These are phyloP conservation scores for Achaetomium macrosporum DNA, from an alignment of 2,329 filamentous ascomycete species.

Conservation along the genomic window DNA sequence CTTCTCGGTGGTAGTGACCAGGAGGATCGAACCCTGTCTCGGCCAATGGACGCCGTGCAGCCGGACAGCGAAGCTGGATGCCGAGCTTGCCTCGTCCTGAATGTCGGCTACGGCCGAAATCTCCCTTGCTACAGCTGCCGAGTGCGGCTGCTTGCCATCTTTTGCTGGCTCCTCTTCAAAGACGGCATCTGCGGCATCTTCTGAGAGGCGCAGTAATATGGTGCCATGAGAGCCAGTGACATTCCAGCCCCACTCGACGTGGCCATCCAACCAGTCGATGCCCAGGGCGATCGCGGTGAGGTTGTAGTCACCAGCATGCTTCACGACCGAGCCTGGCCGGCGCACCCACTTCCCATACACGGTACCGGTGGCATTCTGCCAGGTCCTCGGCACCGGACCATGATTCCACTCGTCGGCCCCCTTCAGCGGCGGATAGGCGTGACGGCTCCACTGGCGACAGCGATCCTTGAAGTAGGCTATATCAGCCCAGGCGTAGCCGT, in stretches of 20 bases:
- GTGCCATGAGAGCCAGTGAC: conserved; percentile 67
- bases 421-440: conserved; percentile 36
- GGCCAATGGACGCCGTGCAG: conserved; percentile 84
- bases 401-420: conserved; percentile 28
- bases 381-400: conserved; percentile 44
- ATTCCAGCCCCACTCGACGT: conserved; percentile 67
- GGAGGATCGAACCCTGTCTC: conserved; percentile 67
- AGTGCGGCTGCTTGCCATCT: conserved; percentile 30
- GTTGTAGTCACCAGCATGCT: conserved; percentile 51
- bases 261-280: conserved; percentile 56
- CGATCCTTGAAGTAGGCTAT: conserved; percentile 60
- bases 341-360: conserved; percentile 72
- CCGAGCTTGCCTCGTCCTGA: conserved; percentile 62
- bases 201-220: conserved; percentile 62
- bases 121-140: conserved; percentile 57
- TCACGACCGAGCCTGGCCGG: conserved; percentile 42
- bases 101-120: conserved; percentile 65
- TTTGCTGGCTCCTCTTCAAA: conserved; percentile 36
- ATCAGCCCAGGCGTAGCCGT: conserved; percentile 74
- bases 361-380: conserved; percentile 72
- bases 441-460: conserved; percentile 55
- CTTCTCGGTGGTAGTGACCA: conserved; percentile 90
- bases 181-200: conserved; percentile 40
- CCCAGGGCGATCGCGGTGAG: conserved; percentile 58
- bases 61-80: conserved; percentile 72